phyloP scores from a whole-genome alignment of 2,329 filamentous ascomycete genomes.

The Aspergillus fijiensis region DNA sequence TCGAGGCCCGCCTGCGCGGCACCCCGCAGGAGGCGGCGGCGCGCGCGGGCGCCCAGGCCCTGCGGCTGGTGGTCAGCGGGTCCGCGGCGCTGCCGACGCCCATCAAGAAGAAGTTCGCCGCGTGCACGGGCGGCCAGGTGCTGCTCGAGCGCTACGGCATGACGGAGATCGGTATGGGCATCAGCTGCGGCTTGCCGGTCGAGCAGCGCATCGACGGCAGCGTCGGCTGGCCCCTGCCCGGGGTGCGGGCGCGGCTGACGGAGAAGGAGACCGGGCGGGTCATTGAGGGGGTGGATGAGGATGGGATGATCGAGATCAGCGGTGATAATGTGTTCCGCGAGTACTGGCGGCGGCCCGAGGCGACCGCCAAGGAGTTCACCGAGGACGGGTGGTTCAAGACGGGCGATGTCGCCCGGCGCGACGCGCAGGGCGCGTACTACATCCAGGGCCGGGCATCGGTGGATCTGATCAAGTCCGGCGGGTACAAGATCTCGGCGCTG shows the following conservation, averaged over 20 bases:
- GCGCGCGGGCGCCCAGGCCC: constrained; percentile 32
- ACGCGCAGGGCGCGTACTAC: constrained; percentile 47
- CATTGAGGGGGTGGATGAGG: constrained; percentile 34
- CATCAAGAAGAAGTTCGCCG: constrained; percentile 41
- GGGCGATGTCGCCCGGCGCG: constrained; percentile 45
- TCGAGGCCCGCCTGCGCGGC: constrained; percentile 39
- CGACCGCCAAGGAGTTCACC: constrained; percentile 48
- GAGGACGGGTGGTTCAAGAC: constrained; percentile 52
- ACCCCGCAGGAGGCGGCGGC: constrained; percentile 35
- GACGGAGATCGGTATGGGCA: constrained; percentile 52
- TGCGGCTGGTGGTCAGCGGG: constrained; percentile 44
- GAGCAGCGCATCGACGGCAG: constrained; percentile 47
- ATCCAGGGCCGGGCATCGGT: constrained; percentile 55
- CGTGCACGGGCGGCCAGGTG: constrained; percentile 41
- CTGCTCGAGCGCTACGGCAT: constrained; percentile 52
- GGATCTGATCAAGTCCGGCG: constrained; percentile 57
- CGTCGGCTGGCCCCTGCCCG: constrained; percentile 50
- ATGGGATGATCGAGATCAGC: constrained; percentile 46
- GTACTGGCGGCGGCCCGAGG: constrained; percentile 47
- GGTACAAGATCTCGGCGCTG: constrained; percentile 56
- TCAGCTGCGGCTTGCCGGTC: constrained; percentile 46
- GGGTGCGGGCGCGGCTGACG: constrained; percentile 48
- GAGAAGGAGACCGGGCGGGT: constrained; percentile 39
- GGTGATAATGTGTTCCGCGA: constrained; percentile 45
- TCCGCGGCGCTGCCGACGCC: constrained; percentile 46